phyloP scores from a whole-genome alignment of 352 stramenopile genomes.

The Blastocystis sp. region DNA sequence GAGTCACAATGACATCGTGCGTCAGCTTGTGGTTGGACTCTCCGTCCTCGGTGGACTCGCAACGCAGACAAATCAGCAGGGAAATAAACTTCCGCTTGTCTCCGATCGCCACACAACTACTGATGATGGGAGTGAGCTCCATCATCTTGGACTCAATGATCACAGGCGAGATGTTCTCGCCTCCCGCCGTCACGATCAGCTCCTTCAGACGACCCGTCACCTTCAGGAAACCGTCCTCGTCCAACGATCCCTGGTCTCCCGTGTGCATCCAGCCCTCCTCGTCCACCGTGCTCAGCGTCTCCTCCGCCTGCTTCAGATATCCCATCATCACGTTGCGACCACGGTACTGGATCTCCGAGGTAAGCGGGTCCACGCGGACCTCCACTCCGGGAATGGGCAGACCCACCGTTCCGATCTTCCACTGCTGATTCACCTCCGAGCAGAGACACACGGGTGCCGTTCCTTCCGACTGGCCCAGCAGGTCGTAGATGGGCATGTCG shows the following conservation, averaged over 20 bases:
- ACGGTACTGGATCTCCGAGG: constrained; percentile 16
- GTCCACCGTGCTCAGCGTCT: constrained; percentile 76
- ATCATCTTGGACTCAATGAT: constrained; percentile 80
- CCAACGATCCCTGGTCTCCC: constrained; percentile 78
- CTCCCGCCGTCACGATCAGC: constrained; percentile 81
- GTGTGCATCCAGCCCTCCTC: constrained; percentile 80
- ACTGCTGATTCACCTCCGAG: constrained; percentile 60
- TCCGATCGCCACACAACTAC: constrained; percentile 80
- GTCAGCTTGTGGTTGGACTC: constrained; percentile 64
- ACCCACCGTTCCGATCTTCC: constrained; percentile 58
- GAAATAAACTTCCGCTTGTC: constrained; percentile 80
- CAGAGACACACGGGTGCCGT: constrained; percentile 69
- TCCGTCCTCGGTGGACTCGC: constrained; percentile 67
- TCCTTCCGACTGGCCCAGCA: constrained; percentile 80
- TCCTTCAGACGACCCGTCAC: constrained; percentile 91
- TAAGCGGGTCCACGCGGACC: background rate
- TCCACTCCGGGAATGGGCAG: constrained; percentile 30
- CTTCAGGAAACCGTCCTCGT: constrained; percentile 74
- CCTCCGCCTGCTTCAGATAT: constrained; percentile 62
- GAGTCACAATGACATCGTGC: constrained; percentile 17
- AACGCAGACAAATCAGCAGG: constrained; percentile 71
- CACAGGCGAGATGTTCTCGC: constrained; percentile 83
- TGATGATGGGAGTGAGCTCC: constrained; percentile 71
- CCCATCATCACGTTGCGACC: constrained; percentile 49
- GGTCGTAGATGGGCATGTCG: constrained; percentile 82